Evolutionary conservation across 129 eudicot species (phyloP), one percentile per base, ranked within the genome.

Genomic region (Saposhnikovia divaricata): DNA sequence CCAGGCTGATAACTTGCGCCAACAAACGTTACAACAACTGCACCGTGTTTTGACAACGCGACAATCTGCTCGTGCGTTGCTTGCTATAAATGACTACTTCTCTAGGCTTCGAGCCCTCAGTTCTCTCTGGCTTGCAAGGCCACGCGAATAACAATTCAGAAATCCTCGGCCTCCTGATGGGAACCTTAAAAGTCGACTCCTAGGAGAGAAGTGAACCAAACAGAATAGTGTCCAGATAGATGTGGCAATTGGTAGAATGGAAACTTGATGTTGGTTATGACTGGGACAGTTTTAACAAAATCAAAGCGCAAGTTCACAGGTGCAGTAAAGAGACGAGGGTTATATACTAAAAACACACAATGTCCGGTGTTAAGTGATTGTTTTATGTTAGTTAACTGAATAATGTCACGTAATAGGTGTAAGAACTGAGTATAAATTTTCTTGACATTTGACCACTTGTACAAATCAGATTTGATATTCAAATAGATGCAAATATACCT

Each of bases 81-180:
- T 94, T 37, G 87, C 94, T 34, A 88, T 94, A 48, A 77, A 90
- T 50, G 98, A 94, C 68, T 94, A 94, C 77, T 94, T 94, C 74
- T 88, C 98, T 43, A 86, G 98, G 66, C 98, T 94, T 79, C 87
- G 98, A 55, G 98, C 98, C 76, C 92, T 94, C 31, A 94, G 98
- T 65, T 88, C 98, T 68, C 93, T 94, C 46, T 94, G 98, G 98
- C 96, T 91, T 42, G 98, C 98, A 50, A 88, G 98, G 86, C 98
- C 98, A 6, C 96, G 92, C 28, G 96, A 94, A 78, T 86, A 65
- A 73, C 76, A 57, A 57, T 57, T 57, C 27, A 23, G 11, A 55
- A 55, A 2, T 55, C 65, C 27, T 21, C 11, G 23, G 27, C 65
- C 65, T 55, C 65, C 27, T 55, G 65, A 55, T 23, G 66, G 66